Evolutionary conservation across 495 filamentous ascomycete genomes (phyloP).

Genomic region (Penicillium cosmopolitanum): DNA sequence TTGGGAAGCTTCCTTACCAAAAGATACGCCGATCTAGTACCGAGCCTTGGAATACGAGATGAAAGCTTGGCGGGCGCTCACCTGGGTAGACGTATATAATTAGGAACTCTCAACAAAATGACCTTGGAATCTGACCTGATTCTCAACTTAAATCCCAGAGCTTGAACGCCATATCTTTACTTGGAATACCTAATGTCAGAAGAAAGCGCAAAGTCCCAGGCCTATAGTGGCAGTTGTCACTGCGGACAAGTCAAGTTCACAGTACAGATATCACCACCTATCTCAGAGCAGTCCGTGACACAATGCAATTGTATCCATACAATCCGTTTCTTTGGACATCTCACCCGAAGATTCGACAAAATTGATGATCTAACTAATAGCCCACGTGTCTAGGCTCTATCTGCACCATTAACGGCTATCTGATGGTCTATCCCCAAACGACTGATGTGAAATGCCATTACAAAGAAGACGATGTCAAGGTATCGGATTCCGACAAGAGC

Average conservation of each 20-base stretch:
- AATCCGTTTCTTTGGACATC: background rate
- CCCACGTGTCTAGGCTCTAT: conserved; percentile 30
- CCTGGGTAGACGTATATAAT: no score
- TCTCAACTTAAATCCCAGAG: background rate
- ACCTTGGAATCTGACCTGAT: background rate
- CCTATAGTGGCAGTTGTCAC: conserved; percentile 40
- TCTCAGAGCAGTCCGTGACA: conserved; percentile 33
- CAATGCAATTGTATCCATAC: conserved; percentile 39
- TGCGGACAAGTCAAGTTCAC: conserved; percentile 37
- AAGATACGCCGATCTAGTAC: no score
- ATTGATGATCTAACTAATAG: no score
- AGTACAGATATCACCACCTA: conserved; percentile 27
- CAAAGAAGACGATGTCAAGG: conserved; percentile 26
- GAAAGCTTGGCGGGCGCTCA: no score
- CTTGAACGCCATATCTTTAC: background rate
- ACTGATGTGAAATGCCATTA: conserved; percentile 30
- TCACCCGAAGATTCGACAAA: no score
- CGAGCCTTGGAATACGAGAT: no score
- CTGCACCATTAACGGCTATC: conserved; percentile 46
- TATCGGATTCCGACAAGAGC: background rate
- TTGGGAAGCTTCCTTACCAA: no score
- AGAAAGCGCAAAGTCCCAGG: conserved; percentile 4
- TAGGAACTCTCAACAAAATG: background rate
- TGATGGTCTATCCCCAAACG: conserved; percentile 40
- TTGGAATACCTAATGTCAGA: background rate